Evolutionary conservation across 2,329 filamentous ascomycete genomes (phyloP).

Genomic region (Colletotrichum lindemuthianum): DNA sequence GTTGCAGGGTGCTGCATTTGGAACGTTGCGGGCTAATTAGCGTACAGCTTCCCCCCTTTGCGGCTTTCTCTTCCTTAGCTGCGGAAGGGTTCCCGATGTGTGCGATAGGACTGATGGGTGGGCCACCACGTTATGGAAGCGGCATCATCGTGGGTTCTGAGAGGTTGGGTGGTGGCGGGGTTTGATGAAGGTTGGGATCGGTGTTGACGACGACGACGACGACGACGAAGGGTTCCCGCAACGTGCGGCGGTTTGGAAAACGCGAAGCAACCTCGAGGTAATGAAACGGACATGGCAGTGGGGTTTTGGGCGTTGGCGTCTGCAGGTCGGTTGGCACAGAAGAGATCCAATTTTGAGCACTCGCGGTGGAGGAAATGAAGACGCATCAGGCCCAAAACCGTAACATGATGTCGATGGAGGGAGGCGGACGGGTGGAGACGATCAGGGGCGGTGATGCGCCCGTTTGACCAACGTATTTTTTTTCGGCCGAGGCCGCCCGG

Average conservation of each 20-base stretch:
- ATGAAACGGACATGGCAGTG: not conserved
- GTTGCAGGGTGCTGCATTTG: slow-evolving; percentile 4
- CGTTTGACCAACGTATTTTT: not conserved
- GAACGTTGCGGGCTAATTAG: slow-evolving; percentile 12
- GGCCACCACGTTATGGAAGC: slow-evolving; percentile 14
- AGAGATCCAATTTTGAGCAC: not conserved
- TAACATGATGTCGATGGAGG: not conserved
- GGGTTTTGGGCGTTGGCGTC: not conserved
- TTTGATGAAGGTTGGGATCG: not conserved
- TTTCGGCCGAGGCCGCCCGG: slow-evolving; percentile 18
- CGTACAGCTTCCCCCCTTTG: slow-evolving; percentile 7
- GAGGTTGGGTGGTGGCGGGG: slow-evolving; percentile 1
- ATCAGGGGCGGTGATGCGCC: slow-evolving; percentile 11
- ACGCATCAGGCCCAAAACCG: not conserved
- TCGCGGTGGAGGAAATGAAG: not conserved
- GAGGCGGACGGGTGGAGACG: not conserved
- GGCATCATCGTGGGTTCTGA: slow-evolving; percentile 11
- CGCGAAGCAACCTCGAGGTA: no score
- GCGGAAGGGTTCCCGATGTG: slow-evolving; percentile 7
- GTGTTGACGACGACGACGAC: not conserved
- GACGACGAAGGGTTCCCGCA: not conserved
- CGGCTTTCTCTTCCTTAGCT: slow-evolving; percentile 22
- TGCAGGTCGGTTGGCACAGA: not conserved
- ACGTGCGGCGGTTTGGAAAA: no score
- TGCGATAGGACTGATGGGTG: slow-evolving; percentile 6